phyloP scores from a whole-genome alignment of 768 basidiomycete species.

The Xerocomus brunneocitrinus region DNA sequence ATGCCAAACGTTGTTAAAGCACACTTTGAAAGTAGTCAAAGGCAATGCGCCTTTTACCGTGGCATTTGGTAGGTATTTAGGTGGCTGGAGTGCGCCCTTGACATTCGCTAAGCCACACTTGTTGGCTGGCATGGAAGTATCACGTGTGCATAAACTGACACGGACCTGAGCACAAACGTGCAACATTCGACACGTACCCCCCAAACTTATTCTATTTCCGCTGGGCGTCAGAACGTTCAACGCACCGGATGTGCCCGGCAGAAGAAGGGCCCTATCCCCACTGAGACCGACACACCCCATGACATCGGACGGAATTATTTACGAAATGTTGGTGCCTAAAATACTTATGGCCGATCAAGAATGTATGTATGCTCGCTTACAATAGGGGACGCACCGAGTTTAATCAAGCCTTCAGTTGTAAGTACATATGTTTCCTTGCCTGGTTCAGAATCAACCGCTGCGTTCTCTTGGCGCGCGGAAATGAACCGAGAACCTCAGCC shows the following conservation, averaged over 20 bases:
- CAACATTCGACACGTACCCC: neutral
- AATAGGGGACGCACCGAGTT: neutral
- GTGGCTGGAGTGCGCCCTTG: neutral
- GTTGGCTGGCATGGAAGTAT: neutral
- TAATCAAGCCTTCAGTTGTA: neutral
- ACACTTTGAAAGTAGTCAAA: neutral
- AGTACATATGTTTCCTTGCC: neutral
- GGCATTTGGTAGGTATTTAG: conserved; percentile 6
- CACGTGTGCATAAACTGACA: too few species aligned
- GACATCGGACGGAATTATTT: neutral
- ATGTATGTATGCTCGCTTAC: neutral
- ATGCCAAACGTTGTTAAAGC: conserved; percentile 1
- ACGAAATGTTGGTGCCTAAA: too few species aligned
- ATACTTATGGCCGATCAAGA: neutral
- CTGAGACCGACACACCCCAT: neutral
- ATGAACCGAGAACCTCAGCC: neutral
- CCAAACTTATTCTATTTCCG: neutral
- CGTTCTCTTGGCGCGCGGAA: neutral
- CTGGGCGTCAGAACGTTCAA: neutral
- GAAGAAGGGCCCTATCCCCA: neutral
- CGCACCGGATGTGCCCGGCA: neutral
- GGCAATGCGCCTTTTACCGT: neutral
- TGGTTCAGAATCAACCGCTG: neutral
- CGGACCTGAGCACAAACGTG: neutral
- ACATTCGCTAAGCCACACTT: neutral